Evolutionary conservation across 2,329 filamentous ascomycete species (phyloP).

Genomic region (Davidsoniella eucalypti): DNA sequence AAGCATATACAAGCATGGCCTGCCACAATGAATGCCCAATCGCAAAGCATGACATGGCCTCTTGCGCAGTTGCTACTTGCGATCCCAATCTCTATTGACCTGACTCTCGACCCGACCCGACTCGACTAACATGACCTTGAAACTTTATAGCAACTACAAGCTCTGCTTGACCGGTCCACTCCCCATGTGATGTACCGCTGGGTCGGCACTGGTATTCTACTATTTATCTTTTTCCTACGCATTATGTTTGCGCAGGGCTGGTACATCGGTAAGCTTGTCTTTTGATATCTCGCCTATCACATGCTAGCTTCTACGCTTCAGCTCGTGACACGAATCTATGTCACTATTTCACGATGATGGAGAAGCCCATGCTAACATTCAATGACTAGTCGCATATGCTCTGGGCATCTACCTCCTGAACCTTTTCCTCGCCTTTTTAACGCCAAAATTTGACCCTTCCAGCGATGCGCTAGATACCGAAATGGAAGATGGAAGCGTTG

Average conservation of each 20-base stretch:
- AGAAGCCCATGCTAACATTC: not conserved
- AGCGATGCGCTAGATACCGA: slow-evolving; percentile 82
- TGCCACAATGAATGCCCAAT: too few relatives aligned
- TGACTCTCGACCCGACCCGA: not conserved
- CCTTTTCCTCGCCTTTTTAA: slow-evolving; percentile 94
- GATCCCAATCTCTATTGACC: not conserved
- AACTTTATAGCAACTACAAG: slow-evolving; percentile 64
- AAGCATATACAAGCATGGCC: not conserved
- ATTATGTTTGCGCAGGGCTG: slow-evolving; percentile 90
- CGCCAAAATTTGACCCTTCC: slow-evolving; percentile 96
- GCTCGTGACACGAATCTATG: not conserved
- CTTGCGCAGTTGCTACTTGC: not conserved
- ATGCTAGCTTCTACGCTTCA: not conserved
- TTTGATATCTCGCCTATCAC: too few relatives aligned
- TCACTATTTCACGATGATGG: not conserved
- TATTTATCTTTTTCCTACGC: slow-evolving; percentile 71
- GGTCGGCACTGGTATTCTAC: slow-evolving; percentile 60
- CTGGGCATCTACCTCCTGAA: slow-evolving; percentile 98
- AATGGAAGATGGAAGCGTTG: slow-evolving; percentile 80
- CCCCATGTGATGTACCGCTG: slow-evolving; percentile 83
- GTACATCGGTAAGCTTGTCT: slow-evolving; percentile 67
- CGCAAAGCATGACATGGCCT: not conserved
- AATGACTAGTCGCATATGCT: slow-evolving; percentile 71
- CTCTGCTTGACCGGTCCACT: slow-evolving; percentile 83
- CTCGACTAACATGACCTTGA: not conserved